Evolutionary conservation across 2,329 filamentous ascomycete genomes (phyloP), one percentile per base, ranked within the genome.

Genomic region (Beauveria sp.): DNA sequence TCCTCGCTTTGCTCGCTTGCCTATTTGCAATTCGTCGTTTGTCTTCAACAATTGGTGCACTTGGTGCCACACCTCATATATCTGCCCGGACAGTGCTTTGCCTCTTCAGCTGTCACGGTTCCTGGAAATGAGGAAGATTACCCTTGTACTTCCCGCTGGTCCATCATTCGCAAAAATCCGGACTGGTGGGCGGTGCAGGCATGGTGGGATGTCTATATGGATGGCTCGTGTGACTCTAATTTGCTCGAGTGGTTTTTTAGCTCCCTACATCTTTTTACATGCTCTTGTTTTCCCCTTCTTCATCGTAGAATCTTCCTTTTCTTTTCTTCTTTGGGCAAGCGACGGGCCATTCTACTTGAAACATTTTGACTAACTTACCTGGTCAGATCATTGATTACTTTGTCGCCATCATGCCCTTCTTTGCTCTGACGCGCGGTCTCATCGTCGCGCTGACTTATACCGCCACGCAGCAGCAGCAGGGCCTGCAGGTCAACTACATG

Each of bases 361-460:
- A 46, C 43, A 12, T 16, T 16, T 26, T 62, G 57, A 58, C 65
- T 65, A 62, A 66, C 64, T 34, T 40, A 18, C 24, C 45, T 53
- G 52, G 52, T 63, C 63, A 67, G 66, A 56, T 55, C 55, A 69
- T 74, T 64, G 73, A 73, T 63, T 70, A 73, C 65, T 52, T 53
- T 46, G 38, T 74, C 42, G 62, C 67, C 46, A 70, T 67, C 61
- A 66, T 75, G n/a, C 66, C 66, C 12, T 73, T 70, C 57, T 64
- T 67, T 62, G 76, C 81, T 53, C 86, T 88, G 67, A 75, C 82
- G 20, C 73, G 76, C 68, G 89, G 89, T 14, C 81, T 99, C 60
- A 87, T 89, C 58, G 79, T 96, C 64, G 91, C 92, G 46, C 83
- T 96, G 70, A 80, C 80, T 67, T 97, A 97, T 73, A 96, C 92